Percentiles rank a stretch among this genome's conserved stretches.
Conservation (phyloP, 2,329 filamentous ascomycete species). For the Arthroderma uncinatum region DNA sequence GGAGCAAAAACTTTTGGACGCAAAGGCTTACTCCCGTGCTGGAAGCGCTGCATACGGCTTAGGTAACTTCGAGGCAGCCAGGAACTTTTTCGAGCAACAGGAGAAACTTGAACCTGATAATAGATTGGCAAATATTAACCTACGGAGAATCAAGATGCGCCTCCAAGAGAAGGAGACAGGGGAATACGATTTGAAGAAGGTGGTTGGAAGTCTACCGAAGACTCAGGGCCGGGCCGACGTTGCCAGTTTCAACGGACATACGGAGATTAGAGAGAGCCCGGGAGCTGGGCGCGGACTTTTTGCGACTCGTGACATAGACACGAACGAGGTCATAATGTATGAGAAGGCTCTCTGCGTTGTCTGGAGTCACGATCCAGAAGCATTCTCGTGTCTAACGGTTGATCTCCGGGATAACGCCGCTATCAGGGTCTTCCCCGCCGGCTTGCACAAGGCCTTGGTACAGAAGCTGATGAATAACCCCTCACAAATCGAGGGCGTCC, state of each 20-base stretch:
- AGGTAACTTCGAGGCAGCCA: background rate
- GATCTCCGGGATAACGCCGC: background rate
- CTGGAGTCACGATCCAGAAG: background rate
- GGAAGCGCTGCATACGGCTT: background rate
- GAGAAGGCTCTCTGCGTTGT: slow-evolving; percentile 43
- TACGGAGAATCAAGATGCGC: slow-evolving; percentile 18
- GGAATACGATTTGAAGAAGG: slow-evolving; percentile 10
- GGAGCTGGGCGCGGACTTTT: slow-evolving; percentile 41
- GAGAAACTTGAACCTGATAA: background rate
- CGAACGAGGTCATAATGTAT: slow-evolving; percentile 44
- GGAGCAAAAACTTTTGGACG: background rate
- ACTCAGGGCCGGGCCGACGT: background rate
- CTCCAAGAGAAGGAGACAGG: slow-evolving; percentile 17
- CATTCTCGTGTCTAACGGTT: background rate
- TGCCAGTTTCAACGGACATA: background rate
- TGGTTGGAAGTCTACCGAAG: background rate
- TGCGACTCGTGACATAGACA: slow-evolving; percentile 36
- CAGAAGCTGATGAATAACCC: background rate
- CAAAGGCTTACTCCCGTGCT: slow-evolving; percentile 1
- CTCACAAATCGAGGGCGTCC: background rate
- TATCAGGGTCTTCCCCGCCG: background rate
- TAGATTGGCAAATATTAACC: slow-evolving; percentile 19
- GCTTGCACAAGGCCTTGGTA: background rate
- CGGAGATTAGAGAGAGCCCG: background rate
- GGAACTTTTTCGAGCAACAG: background rate